Evolutionary conservation across 108 stramenopile genomes (phyloP), one percentile per base, ranked within the genome.

Genomic region (Pseudonitzschia multiseries): DNA sequence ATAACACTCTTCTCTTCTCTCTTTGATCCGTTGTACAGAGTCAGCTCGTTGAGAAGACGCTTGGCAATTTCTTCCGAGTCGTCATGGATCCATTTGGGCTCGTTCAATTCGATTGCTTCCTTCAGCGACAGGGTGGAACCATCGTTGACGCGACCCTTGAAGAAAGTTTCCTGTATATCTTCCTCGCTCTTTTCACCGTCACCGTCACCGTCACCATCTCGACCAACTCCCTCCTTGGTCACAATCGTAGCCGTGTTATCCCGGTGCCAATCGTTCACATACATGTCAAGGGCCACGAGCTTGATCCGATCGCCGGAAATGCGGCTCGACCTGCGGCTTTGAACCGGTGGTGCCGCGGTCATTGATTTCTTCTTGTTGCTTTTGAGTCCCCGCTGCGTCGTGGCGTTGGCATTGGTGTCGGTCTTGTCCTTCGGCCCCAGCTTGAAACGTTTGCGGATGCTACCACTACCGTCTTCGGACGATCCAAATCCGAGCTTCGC

Each of bases 121-220:
- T 73, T 56, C 0, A 90, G 17, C 3, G 80, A 62, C 48, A 93
- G 53, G 36, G 83, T 83, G 1, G 85, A 82, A 20, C 92, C 92
- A 78, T 93, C 89, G 71, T 93, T 93, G 65, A 93, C 73, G 4
- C 92, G 76, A 48, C 65, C 73, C 46, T 86, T 87, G 74, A 72
- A 88, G 69, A 69, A 76, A 21, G 22, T 57, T 48, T 77, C 18
- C 20, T 48, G 32, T 28, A 63, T 48, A 9, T 36, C 54, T 10
- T 52, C 62, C 2, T 70, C 60, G 24, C 5, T 28, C 10, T 66
- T n/a, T n/a, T n/a, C n/a, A n/a, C n/a, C n/a, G n/a, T n/a, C n/a
- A n/a, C n/a, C n/a, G n/a, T n/a, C n/a, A n/a, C n/a, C n/a, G n/a
- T n/a, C n/a, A n/a, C n/a, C n/a, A n/a, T n/a, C n/a, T n/a, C n/a